A percentile compares a stretch with the other conserved stretches of the same genome.
Conservation (phyloP, 257 asterid genomes). For the Jasminum sambac region DNA sequence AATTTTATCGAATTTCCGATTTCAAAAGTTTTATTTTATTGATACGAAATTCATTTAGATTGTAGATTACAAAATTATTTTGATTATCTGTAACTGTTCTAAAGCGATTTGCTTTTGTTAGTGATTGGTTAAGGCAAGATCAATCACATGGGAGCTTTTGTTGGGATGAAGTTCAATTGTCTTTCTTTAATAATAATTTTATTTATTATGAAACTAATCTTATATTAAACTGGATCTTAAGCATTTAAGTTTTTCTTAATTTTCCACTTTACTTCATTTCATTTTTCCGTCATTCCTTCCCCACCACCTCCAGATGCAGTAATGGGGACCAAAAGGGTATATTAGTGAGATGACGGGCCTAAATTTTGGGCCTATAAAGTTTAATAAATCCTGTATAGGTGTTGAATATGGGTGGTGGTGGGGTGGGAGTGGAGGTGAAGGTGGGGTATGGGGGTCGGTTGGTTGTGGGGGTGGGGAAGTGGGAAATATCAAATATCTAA, state of each 20-base stretch:
- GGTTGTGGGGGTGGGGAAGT: constrained; percentile 38
- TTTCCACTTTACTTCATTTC: neutral
- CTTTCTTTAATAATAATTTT: neutral
- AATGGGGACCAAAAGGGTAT: neutral
- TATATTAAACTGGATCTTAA: neutral
- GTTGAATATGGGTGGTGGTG: neutral
- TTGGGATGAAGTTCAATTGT: neutral
- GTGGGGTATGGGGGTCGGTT: constrained; percentile 45
- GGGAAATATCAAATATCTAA: constrained; percentile 43
- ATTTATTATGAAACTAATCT: neutral
- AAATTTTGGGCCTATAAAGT: neutral
- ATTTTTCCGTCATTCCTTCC: neutral
- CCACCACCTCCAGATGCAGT: neutral
- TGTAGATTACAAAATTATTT: neutral
- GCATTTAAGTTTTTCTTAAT: neutral
- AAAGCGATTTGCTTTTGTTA: constrained; percentile 3
- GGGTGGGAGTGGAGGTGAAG: neutral
- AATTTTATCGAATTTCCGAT: neutral
- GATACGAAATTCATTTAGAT: neutral
- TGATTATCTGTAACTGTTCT: neutral
- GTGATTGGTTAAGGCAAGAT: neutral
- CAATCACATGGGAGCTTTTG: neutral
- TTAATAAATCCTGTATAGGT: neutral
- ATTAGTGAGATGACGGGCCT: neutral
- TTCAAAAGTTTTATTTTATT: neutral